Conservation (phyloP, 116 monocot genomes). For the Cymodocea nodosa region DNA sequence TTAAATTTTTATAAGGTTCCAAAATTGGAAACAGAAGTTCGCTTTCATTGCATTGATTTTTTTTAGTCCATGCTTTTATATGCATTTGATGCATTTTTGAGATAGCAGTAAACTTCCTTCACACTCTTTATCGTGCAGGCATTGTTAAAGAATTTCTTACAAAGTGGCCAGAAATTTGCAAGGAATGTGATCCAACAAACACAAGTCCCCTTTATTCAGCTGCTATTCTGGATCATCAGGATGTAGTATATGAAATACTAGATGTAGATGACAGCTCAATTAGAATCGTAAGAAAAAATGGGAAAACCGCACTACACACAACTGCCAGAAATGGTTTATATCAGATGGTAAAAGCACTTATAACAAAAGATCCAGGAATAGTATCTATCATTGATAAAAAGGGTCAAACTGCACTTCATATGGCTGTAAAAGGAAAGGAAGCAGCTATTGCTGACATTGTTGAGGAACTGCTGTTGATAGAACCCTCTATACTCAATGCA, state of each 20-base stretch:
- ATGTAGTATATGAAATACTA: slow-evolving; percentile 77
- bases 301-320: slow-evolving; percentile 77
- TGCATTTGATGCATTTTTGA: too few species aligned
- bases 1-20: too few species aligned
- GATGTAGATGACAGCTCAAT: slow-evolving; percentile 49
- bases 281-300: slow-evolving; percentile 81
- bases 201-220: slow-evolving; percentile 84
- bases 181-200: slow-evolving; percentile 66
- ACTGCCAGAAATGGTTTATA: slow-evolving; percentile 59
- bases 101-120: not conserved
- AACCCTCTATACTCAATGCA: slow-evolving; percentile 62
- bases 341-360: slow-evolving; percentile 55
- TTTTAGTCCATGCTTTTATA: too few species aligned
- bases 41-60: too few species aligned
- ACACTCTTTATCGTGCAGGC: slow-evolving; percentile 19
- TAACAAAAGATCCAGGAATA: slow-evolving; percentile 60
- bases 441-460: slow-evolving; percentile 34
- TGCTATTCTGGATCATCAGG: slow-evolving; percentile 64
- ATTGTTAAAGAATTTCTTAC: slow-evolving; percentile 63
- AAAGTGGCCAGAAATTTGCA: slow-evolving; percentile 65
- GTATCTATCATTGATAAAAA: slow-evolving; percentile 74
- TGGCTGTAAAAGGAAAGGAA: slow-evolving; percentile 84
- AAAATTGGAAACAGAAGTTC: too few species aligned
- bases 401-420: slow-evolving; percentile 94
- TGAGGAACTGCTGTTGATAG: slow-evolving; percentile 52